Evolutionary conservation across 352 stramenopile genomes (phyloP), one percentile per base, ranked within the genome.

Genomic region (Pythium pectinolyticum): DNA sequence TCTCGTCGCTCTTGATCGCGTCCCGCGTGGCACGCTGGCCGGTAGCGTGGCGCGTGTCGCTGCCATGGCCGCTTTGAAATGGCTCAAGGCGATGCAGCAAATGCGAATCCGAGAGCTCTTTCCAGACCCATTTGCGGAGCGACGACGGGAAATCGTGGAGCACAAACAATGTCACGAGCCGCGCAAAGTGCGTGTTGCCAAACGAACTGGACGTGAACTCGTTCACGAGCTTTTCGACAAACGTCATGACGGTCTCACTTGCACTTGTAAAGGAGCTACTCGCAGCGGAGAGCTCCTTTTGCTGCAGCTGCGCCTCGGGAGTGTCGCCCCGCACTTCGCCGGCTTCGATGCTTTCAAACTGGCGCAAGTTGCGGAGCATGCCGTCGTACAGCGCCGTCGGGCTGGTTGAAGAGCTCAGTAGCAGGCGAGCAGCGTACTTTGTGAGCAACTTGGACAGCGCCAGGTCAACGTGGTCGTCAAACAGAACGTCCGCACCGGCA

Each of bases 121-220:
- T 88, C 84, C 84, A 92, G 30, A 90, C 72, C 49, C 75, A 88
- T 40, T 79, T 82, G 27, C 81, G 80, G 15, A 89, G 40, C n/a
- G 62, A 65, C 11, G 80, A 30, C 30, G 82, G 74, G 37, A 90
- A 89, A 48, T 90, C 82, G 4, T 69, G 69, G 17, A 74, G 49
- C 40, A 92, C 48, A 19, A 90, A 72, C 63, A 92, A 63, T 46
- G 84, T 82, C 43, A 91, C 52, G 37, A 77, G 77, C n/a, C 78
- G 70, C 0, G 84, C 78, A 74, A 92, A 90, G 50, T 81, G 74
- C 35, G 57, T 57, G 57, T 92, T 86, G 7, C 69, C 84, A 61
- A 84, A 92, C 20, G 84, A 92, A 6, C 74, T 74, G 32, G 81
- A 69, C 15, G 77, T 84, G 58, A 90, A 92, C 62, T 92, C 84